phyloP scores from a whole-genome alignment of 2,329 filamentous ascomycete species.

The Penicillium psychrosexuale region DNA sequence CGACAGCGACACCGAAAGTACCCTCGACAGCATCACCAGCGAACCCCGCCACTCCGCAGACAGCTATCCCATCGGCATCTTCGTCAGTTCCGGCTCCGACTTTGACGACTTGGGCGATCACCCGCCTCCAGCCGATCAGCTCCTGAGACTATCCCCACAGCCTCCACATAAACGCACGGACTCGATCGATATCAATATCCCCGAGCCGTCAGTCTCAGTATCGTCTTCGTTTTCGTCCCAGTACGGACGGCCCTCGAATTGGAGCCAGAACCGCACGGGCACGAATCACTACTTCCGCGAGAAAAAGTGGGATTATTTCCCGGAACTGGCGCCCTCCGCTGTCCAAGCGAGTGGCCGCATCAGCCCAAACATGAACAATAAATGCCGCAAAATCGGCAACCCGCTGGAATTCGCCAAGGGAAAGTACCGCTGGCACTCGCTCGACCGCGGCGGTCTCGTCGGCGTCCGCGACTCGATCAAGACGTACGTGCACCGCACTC shows the following conservation, averaged over 20 bases:
- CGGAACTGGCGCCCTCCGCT: slow-evolving; percentile 35
- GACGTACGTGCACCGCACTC: slow-evolving; percentile 33
- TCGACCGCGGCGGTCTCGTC: slow-evolving; percentile 22
- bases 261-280: slow-evolving; percentile 22
- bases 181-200: slow-evolving; percentile 14
- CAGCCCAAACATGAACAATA: slow-evolving; percentile 14
- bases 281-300: slow-evolving; percentile 40
- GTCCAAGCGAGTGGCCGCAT: slow-evolving; percentile 12
- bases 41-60: slow-evolving; percentile 27
- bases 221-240: slow-evolving; percentile 16
- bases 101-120: slow-evolving; percentile 29
- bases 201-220: background rate
- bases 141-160: slow-evolving; percentile 11
- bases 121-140: slow-evolving; percentile 16
- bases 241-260: slow-evolving; percentile 23
- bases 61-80: slow-evolving; percentile 28
- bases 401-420: slow-evolving; percentile 23
- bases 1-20: slow-evolving; percentile 17
- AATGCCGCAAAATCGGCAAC: slow-evolving; percentile 24
- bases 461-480: slow-evolving; percentile 36
- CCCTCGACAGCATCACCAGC: slow-evolving; percentile 24
- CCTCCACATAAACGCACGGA: slow-evolving; percentile 14
- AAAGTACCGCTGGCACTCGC: slow-evolving; percentile 22
- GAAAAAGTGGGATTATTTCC: slow-evolving; percentile 44
- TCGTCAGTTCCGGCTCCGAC: slow-evolving; percentile 29